phyloP scores from a whole-genome alignment of 345 rosid species.

The Acer campestre region DNA sequence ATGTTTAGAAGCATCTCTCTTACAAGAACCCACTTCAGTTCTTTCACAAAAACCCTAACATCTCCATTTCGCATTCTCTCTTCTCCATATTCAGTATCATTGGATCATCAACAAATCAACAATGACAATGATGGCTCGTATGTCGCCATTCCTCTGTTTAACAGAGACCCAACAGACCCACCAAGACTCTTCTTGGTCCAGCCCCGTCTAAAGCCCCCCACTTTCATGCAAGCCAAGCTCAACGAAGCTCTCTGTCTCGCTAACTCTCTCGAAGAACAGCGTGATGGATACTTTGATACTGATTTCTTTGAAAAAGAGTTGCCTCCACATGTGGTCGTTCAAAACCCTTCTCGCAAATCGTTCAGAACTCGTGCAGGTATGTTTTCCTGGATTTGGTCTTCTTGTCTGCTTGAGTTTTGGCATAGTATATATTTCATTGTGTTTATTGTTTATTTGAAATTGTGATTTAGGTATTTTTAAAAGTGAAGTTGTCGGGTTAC shows the following conservation, averaged over 20 bases:
- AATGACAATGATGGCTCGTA: conserved; percentile 14
- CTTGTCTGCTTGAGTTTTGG: not conserved
- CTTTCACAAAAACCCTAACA: conserved; percentile 3
- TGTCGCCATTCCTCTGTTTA: conserved; percentile 41
- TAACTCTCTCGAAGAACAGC: conserved; percentile 91
- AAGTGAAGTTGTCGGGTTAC: too few relatives aligned
- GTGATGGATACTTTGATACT: conserved; percentile 70
- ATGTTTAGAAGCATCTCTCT: conserved; percentile 43
- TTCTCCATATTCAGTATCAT: conserved; percentile 33
- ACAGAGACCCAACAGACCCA: conserved; percentile 64
- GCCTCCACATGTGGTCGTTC: conserved; percentile 82
- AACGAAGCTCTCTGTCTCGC: conserved; percentile 89
- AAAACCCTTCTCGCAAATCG: conserved; percentile 71
- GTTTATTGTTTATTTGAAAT: too few relatives aligned
- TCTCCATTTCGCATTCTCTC: not conserved
- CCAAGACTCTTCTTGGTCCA: conserved; percentile 87
- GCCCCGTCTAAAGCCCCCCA: conserved; percentile 75
- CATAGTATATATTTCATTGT: not conserved
- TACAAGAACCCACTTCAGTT: conserved; percentile 33
- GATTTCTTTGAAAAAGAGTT: conserved; percentile 72
- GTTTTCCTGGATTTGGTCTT: not conserved
- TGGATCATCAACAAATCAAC: conserved; percentile 17
- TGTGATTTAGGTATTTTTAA: too few relatives aligned
- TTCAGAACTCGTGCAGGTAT: conserved; percentile 71
- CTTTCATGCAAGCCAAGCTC: conserved; percentile 78